Evolutionary conservation across 371 early-diverging fungal species (phyloP).

Genomic region (Mucor sp.): DNA sequence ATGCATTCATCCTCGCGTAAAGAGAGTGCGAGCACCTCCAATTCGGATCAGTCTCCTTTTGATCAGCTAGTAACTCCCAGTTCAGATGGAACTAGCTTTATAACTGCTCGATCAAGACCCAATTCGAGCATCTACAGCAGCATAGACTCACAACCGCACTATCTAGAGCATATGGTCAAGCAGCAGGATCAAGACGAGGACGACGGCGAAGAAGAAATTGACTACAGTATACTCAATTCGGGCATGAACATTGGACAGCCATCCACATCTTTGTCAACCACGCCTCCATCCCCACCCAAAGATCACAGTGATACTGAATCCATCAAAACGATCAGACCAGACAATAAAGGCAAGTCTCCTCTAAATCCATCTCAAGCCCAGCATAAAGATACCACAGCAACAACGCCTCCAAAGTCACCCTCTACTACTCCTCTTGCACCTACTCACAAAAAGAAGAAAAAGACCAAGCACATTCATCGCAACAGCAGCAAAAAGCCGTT

Average conservation of each 20-base stretch:
- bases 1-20: not conserved
- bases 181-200: constrained; percentile 11
- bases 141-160: not conserved
- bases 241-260: not conserved
- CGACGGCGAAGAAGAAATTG: constrained; percentile 11
- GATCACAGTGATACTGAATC: constrained; percentile 6
- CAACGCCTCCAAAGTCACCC: not conserved
- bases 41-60: not conserved
- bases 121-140: constrained; percentile 1
- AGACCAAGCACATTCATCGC: not conserved
- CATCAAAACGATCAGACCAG: constrained; percentile 10
- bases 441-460: not conserved
- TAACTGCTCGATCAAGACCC: constrained; percentile 14
- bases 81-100: constrained; percentile 20
- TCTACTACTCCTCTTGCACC: not conserved
- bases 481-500: constrained; percentile 3
- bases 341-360: not conserved
- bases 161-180: not conserved
- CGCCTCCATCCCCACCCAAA: not conserved
- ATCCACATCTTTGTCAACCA: not conserved
- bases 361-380: not conserved
- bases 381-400: not conserved
- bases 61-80: constrained; percentile 1
- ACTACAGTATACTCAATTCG: not conserved
- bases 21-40: not conserved